Evolutionary conservation across 2,329 filamentous ascomycete genomes (phyloP), one percentile per base, ranked within the genome.

Genomic region (Albifimbria verrucaria): DNA sequence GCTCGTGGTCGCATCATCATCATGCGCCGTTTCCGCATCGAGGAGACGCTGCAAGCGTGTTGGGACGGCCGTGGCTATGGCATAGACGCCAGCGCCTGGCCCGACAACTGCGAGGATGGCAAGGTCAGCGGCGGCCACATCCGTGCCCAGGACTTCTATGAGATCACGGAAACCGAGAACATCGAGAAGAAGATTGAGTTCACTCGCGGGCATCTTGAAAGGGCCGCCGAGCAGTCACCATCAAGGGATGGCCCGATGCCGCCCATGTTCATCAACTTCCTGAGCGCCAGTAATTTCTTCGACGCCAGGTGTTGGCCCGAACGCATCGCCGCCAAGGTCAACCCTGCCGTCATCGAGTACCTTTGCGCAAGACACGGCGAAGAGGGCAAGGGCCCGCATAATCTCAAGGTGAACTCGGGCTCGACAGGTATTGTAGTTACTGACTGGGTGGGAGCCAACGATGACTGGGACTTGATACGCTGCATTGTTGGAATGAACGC

Each of bases 211-310:
- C 92, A 96, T 62, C 83, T 97, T 46, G 85, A 88, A 66, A 85
- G 91, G 25, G 84, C 92, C 4, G 81, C 80, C 28, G 76, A 79
- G 64, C 73, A 76, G 52, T 61, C 67, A 26, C 81, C 72, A 58
- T 76, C 75, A 49, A 56, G 63, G 9, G 61, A 59, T 25, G 59
- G 67, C 36, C 72, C 54, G 7, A 57, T 65, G 22, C 76, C 77
- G 17, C 90, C 91, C 1, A 80, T 97, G 60, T 96, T 89, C 63
- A 76, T 97, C 70, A 99, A 97, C 71, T 97, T 97, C 68, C 71
- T 97, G 57, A 91, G 82, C 60, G 94, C 88, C 1, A 93, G 88
- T 69, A 97, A 97, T 74, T 97, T 97, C 76, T 97, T 93, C 86
- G 92, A 90, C 59, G 78, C 87, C 1, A 85, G 83, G 52, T 96